Percentiles rank a stretch among this genome's conserved stretches.
Evolutionary conservation across 1,284 basidiomycete genomes (phyloP).

Genomic region (Cryptococcus sp.): DNA sequence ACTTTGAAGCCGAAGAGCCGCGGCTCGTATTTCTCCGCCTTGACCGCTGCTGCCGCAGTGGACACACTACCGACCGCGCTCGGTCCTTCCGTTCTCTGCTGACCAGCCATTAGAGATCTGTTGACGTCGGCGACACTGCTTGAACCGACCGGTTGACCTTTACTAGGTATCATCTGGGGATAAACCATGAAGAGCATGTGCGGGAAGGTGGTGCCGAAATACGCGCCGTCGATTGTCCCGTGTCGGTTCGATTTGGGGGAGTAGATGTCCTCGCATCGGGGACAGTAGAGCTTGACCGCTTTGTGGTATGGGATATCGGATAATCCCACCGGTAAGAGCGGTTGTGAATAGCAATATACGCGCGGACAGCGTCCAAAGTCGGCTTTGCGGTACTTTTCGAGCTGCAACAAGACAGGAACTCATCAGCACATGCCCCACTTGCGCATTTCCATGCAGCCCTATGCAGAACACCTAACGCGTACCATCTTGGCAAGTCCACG

Average conservation of each 20-base stretch:
- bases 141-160: constrained; percentile 59
- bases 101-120: constrained; percentile 23
- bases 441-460: not conserved
- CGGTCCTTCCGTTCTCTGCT: constrained; percentile 31
- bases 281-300: constrained; percentile 94
- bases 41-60: constrained; percentile 76
- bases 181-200: constrained; percentile 95
- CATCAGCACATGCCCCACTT: not conserved
- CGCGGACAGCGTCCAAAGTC: constrained; percentile 96
- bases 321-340: constrained; percentile 90
- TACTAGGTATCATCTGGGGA: constrained; percentile 82
- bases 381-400: constrained; percentile 94
- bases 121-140: constrained; percentile 24
- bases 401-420: constrained; percentile 55
- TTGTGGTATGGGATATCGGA: constrained; percentile 94
- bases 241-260: constrained; percentile 92
- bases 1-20: constrained; percentile 93
- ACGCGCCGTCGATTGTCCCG: constrained; percentile 92
- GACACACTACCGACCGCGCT: constrained; percentile 52
- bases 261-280: constrained; percentile 94
- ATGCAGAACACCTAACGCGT: constrained; percentile 18
- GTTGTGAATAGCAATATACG: constrained; percentile 86
- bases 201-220: constrained; percentile 94
- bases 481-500: constrained; percentile 95
- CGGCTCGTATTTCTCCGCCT: constrained; percentile 84